phyloP scores from a whole-genome alignment of 441 rosid species.

The Jatropha multifida region DNA sequence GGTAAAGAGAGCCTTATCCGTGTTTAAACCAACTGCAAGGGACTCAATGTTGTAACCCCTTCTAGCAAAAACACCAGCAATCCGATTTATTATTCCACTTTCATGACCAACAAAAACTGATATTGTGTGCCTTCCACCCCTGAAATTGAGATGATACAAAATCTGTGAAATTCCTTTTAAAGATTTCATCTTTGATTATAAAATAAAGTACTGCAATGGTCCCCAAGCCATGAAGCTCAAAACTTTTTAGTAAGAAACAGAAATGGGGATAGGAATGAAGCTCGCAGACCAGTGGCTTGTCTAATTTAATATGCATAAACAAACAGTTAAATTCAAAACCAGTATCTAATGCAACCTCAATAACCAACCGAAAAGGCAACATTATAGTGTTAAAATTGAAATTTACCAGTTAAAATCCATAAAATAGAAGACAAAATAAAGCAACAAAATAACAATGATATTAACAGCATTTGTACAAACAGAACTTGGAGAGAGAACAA shows the following conservation, averaged over 20 bases:
- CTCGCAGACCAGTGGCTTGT: neutral
- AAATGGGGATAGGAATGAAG: neutral
- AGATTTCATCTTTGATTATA: neutral
- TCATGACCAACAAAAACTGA: constrained; percentile 87
- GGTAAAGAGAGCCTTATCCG: constrained; percentile 76
- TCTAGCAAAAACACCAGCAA: constrained; percentile 82
- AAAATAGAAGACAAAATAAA: no score
- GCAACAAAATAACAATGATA: neutral
- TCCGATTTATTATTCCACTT: constrained; percentile 79
- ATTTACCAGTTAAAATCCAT: neutral
- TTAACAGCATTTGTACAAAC: neutral
- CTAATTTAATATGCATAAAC: neutral
- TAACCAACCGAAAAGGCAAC: neutral
- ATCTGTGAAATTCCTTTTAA: neutral
- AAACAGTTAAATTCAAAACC: neutral
- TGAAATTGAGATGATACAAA: constrained; percentile 24
- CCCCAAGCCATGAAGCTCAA: neutral
- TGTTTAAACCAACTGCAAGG: constrained; percentile 76
- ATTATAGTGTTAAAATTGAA: neutral
- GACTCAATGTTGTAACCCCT: constrained; percentile 84
- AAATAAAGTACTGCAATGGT: neutral
- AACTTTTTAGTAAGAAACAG: neutral
- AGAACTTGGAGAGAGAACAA: neutral
- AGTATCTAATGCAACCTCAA: neutral
- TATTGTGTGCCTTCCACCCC: constrained; percentile 62